These are phyloP conservation scores for Aspergillus haitiensis DNA, from an alignment of 495 filamentous ascomycete genomes.

Conservation along the genomic window DNA sequence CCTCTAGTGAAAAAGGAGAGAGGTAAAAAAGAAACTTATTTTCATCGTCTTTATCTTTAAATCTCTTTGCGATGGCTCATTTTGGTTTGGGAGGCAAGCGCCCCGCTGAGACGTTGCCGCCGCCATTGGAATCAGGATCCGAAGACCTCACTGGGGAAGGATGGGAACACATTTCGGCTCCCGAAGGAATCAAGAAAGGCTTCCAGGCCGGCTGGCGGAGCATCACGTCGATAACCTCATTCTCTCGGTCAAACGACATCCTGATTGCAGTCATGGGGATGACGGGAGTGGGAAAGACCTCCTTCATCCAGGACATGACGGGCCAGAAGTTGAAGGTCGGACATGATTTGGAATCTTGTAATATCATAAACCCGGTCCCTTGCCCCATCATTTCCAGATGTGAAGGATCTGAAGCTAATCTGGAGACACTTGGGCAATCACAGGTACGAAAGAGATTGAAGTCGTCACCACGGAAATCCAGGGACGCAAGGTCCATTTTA, in stretches of 20 bases:
- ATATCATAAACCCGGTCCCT: not conserved
- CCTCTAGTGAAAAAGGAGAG: too few species aligned
- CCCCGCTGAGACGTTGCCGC: too few species aligned
- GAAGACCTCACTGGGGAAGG: too few species aligned
- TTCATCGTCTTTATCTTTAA: too few species aligned
- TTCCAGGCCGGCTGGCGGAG: too few species aligned
- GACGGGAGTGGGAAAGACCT: not conserved
- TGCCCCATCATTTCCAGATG: not conserved
- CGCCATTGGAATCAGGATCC: too few species aligned
- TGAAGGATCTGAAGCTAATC: not conserved
- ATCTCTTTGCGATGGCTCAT: too few species aligned
- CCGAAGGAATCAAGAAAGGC: too few species aligned
- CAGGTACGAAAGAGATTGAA: not conserved
- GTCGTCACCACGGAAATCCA: not conserved
- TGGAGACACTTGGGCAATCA: not conserved
- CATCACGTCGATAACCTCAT: too few species aligned
- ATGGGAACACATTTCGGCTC: too few species aligned
- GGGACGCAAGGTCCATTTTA: not conserved
- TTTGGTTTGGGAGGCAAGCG: too few species aligned
- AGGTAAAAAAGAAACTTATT: too few species aligned
- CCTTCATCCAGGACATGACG: not conserved
- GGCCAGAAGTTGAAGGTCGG: not conserved
- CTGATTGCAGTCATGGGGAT: slow-evolving; percentile 2
- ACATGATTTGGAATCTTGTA: not conserved
- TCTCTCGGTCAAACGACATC: not conserved